Base-by-base conservation (phyloP, 2,329 filamentous ascomycete genomes). In the Alternaria gaisen region DNA sequence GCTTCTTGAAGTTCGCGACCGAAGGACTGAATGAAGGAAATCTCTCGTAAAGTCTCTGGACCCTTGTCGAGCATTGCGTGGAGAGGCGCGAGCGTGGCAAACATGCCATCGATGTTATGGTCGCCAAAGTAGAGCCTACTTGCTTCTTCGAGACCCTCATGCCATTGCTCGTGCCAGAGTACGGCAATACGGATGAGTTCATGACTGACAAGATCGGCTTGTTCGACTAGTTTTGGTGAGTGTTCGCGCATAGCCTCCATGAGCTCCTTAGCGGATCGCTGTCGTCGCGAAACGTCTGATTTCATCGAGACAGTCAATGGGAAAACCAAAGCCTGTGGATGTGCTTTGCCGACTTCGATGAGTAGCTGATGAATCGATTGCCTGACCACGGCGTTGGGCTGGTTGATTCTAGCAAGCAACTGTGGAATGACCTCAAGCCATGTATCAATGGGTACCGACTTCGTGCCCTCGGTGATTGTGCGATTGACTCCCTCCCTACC, bases 351-450 rank as follows among this genome's bases (percentile, higher is more conserved):
- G 41, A 99, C 92, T 77, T 99, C 94, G 2, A 91, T 90, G 36
- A 99, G 86, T 4, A 99, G 83, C 60, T 95, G 93, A 77, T 99
- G 95, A 52, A 99, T 94, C 0, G 94, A 92, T 67, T 91, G 89
- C 67, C 97, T 90, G 10, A 99, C 94, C 24, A 92, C 87, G 67
- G 88, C 86, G 78, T 97, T 97, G 16, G 94, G 93, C 77, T 98
- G 95, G 74, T 97, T 99, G 82, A 99, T 98, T 61, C 95, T 89
- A 32, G 95, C 95, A 78, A 99, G 97, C 48, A 99, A 85, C 75
- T 99, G 95, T 34, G 95, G 95, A 66, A 98, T 97, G 53, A 99
- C 96, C 74, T 98, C 94, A 18, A 99, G 87, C 96, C 95, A 99
- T 1, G 94, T 98, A 79, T 99, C 95, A 57, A 99, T 92, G 73